Percentiles rank a stretch among this genome's conserved stretches.
Evolutionary conservation across 371 early-diverging fungal genomes (phyloP).

Genomic region (Actinomortierella ambigua): DNA sequence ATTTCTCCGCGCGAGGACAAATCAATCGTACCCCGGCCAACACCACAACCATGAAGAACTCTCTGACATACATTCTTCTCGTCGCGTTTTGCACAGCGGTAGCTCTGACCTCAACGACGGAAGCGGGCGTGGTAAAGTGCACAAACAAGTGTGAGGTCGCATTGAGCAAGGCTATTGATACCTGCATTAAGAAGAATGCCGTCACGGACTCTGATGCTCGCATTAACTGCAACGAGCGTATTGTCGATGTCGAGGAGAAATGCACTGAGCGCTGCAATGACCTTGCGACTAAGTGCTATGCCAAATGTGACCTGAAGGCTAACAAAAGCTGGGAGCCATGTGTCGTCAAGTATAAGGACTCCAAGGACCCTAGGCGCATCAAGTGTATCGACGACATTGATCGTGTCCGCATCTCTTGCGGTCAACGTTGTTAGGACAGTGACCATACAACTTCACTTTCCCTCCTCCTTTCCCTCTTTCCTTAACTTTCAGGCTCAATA

Average conservation of each 20-base stretch:
- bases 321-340: constrained; percentile 5
- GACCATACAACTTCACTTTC: no score
- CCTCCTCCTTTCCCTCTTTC: no score
- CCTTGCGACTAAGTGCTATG: not conserved
- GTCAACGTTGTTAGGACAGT: no score
- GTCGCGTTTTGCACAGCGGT: constrained; percentile 3
- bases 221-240: not conserved
- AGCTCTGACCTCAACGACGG: constrained; percentile 4
- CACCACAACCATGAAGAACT: constrained; percentile 5
- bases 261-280: constrained; percentile 4
- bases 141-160: not conserved
- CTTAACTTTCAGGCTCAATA: no score
- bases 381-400: constrained; percentile 2
- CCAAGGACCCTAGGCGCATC: constrained; percentile 4
- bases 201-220: constrained; percentile 9
- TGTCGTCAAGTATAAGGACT: constrained; percentile 4
- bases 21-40: constrained; percentile 2
- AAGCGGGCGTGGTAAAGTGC: not conserved
- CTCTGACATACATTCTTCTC: constrained; percentile 6
- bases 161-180: constrained; percentile 1
- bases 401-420: no score
- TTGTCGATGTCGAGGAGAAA: no score
- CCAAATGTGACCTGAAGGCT: no score
- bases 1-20: no score
- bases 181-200: constrained; percentile 9